Evolutionary conservation across 2,329 filamentous ascomycete species (phyloP).

Genomic region (Penicillium frequentans): DNA sequence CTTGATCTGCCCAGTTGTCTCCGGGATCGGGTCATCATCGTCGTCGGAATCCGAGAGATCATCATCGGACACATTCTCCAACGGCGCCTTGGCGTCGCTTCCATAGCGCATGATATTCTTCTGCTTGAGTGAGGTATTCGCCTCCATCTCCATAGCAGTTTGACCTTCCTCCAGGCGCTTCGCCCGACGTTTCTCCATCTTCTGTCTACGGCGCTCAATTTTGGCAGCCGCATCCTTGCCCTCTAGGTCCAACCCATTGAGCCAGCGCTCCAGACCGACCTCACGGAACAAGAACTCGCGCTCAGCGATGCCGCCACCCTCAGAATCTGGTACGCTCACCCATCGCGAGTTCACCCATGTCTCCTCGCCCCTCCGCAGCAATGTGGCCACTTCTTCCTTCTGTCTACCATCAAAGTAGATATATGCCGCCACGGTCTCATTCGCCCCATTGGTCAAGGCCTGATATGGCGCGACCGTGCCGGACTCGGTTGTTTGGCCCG

Average conservation of each 20-base stretch:
- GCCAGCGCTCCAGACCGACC: constrained; percentile 91
- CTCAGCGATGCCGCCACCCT: constrained; percentile 92
- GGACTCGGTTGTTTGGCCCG: constrained; percentile 52
- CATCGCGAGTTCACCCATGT: constrained; percentile 99
- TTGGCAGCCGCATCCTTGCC: constrained; percentile 87
- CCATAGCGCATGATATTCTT: constrained; percentile 76
- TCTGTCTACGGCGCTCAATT: constrained; percentile 62
- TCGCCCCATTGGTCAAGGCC: constrained; percentile 85
- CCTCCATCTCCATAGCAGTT: constrained; percentile 45
- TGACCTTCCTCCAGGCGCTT: constrained; percentile 67
- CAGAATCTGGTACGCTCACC: constrained; percentile 88
- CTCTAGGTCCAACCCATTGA: constrained; percentile 93
- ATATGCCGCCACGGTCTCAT: constrained; percentile 97
- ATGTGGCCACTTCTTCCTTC: constrained; percentile 95
- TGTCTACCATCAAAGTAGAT: constrained; percentile 96
- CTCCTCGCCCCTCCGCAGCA: constrained; percentile 89
- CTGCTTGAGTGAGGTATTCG: constrained; percentile 30
- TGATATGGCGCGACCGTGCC: constrained; percentile 78
- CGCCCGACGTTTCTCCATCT: constrained; percentile 80
- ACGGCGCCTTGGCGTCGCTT: constrained; percentile 69
- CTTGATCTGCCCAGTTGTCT: constrained; percentile 96
- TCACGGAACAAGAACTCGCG: constrained; percentile 96
- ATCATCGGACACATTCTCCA: constrained; percentile 72
- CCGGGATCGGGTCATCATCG: constrained; percentile 83
- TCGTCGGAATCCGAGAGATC: constrained; percentile 70